Evolutionary conservation across 257 asterid genomes (phyloP), one percentile per base, ranked within the genome.

Genomic region (Verbascum thapsus): DNA sequence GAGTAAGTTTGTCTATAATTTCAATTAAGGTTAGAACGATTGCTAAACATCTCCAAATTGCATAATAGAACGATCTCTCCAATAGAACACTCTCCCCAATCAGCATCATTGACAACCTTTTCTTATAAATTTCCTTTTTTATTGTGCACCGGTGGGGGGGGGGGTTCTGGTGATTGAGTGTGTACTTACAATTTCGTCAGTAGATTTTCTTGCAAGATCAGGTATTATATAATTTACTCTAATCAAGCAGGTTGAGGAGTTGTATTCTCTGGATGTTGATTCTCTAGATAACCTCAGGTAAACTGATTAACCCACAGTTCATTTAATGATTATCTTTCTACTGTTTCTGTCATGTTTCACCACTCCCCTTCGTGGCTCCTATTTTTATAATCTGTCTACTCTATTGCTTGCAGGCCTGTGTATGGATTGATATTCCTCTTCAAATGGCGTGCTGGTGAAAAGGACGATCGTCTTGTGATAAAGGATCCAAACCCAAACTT

Each of bases 381-480:
- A 7, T 10, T 23, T 44, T 67, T 16, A 8, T 43, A 45, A 35
- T 71, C 15, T 38, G 23, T 37, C 7, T 38, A 39, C 44, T 48
- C 38, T 63, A 42, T 38, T 17, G 70, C 64, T 60, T 45, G 34
- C 88, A 94, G 98, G 82, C 99, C 99, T 50, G 72, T 94, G 19
- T 84, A 87, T 74, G 99, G 99, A 51, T 70, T 94, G 74, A 78
- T 94, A 73, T 94, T 94, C 80, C 98, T 94, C 79, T 94, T 94
- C 80, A 94, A 94, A 77, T 94, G 98, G 99, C 96, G 96, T 19
- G 84, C 97, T 10, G 96, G 95, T 42, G 99, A 94, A 71, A 90
- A 87, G 73, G 99, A 94, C 74, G 96, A 84, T 34, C 96, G 96
- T 10, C 81, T 77, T 53, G 95, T 83, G 57, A 84, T 90, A 20